Conservation (phyloP, 495 filamentous ascomycete species). For the Rhypophila decipiens region DNA sequence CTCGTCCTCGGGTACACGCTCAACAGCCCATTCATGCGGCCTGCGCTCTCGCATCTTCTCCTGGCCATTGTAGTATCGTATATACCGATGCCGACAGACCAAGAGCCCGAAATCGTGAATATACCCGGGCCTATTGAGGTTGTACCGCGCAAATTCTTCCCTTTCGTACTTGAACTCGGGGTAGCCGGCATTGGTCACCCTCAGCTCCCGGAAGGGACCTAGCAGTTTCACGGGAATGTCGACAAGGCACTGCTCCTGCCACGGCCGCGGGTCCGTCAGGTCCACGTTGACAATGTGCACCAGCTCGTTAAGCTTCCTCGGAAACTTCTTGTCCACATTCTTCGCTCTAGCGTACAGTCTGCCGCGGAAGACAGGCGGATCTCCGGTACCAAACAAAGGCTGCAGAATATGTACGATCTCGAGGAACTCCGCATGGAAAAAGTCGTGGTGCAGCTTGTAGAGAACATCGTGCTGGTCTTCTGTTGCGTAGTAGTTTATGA, state of each 20-base stretch:
- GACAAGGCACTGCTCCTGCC: slow-evolving; percentile 38
- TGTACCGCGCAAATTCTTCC: not conserved
- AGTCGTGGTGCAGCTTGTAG: too few relatives aligned
- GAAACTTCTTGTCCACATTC: not conserved
- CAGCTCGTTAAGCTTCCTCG: slow-evolving; percentile 24
- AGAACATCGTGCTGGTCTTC: too few relatives aligned
- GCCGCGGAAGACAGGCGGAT: slow-evolving; percentile 2
- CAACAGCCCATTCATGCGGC: slow-evolving; percentile 27
- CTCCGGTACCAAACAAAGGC: not conserved
- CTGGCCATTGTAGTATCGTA: slow-evolving; percentile 15
- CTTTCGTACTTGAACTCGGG: slow-evolving; percentile 24
- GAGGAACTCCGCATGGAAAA: slow-evolving; percentile 4
- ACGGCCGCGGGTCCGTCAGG: slow-evolving; percentile 30
- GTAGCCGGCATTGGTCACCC: slow-evolving; percentile 49
- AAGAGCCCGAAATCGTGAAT: slow-evolving; percentile 26
- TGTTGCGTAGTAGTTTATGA: too few relatives aligned
- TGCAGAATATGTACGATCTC: slow-evolving; percentile 10
- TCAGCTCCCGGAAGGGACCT: slow-evolving; percentile 31
- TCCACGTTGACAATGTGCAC: slow-evolving; percentile 44
- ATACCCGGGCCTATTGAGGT: slow-evolving; percentile 10
- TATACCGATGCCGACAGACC: slow-evolving; percentile 32
- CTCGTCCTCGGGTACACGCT: slow-evolving; percentile 19
- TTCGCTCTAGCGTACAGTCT: not conserved
- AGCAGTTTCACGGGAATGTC: slow-evolving; percentile 33
- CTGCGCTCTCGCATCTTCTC: slow-evolving; percentile 4